These are phyloP conservation scores for Tetradesmus lagerheimii DNA, from an alignment of 139 green algal genomes.

Conservation along the genomic window DNA sequence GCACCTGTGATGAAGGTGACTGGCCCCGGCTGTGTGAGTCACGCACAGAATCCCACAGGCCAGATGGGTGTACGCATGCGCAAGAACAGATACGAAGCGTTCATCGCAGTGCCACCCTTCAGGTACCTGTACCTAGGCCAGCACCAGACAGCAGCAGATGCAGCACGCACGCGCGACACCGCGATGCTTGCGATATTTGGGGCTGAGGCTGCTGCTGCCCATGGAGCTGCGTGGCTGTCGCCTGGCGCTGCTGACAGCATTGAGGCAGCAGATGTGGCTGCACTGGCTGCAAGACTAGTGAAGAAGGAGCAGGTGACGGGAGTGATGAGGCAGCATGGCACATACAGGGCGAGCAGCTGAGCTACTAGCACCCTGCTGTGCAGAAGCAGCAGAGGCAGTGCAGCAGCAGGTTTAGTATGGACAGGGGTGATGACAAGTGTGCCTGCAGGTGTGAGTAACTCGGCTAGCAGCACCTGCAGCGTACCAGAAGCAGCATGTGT, in stretches of 20 bases:
- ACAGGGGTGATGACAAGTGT: too few relatives aligned
- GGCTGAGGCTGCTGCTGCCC: background rate
- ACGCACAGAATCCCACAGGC: background rate
- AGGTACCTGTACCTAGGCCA: background rate
- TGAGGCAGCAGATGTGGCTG: background rate
- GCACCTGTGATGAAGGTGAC: background rate
- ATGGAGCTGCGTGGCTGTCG: background rate
- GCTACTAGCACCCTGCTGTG: background rate
- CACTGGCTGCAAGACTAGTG: background rate
- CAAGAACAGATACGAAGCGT: background rate
- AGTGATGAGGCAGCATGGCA: slow-evolving; percentile 25
- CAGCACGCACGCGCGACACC: background rate
- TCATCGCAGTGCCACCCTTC: background rate
- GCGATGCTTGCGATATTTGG: background rate
- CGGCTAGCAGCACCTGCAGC: too few relatives aligned
- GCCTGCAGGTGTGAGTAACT: too few relatives aligned
- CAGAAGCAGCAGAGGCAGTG: too few relatives aligned
- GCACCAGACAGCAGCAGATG: background rate
- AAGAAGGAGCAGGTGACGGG: slow-evolving; percentile 9
- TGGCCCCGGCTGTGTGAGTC: background rate
- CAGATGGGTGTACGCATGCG: background rate
- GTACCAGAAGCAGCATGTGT: too few relatives aligned
- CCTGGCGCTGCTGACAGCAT: slow-evolving; percentile 13
- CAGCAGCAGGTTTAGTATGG: too few relatives aligned
- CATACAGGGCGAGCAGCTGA: background rate